Evolutionary conservation across 768 basidiomycete species (phyloP), one percentile per base, ranked within the genome.

Genomic region (Panellus pusillus): DNA sequence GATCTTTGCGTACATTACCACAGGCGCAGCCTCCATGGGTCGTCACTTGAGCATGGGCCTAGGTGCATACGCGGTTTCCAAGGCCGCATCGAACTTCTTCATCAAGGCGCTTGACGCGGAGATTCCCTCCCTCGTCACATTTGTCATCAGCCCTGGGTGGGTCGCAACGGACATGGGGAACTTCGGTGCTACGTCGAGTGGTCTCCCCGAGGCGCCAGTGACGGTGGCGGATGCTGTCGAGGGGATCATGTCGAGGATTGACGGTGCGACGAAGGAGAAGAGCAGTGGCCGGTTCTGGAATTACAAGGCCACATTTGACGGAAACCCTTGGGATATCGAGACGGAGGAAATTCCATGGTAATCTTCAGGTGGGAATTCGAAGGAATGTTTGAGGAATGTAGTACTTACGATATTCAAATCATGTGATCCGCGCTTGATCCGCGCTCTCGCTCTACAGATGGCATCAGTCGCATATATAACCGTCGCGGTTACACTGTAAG

Each of bases 1-100:
- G 29, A 37, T 40, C 36, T 41, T 43, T 35, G 32, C 42, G 8
- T 12, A 29, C 44, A 24, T 43, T 6, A 40, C 48, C 4, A 41
- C 13, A 11, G 54, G 15, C 6, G 38, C 19, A 3, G 43, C 15
- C 24, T 37, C 49, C 38, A 12, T 39, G 15, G 28, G 9, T 2
- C 36, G 35, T 9, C 14, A 17, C 36, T n/a, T 41, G 27, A n/a
- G 9, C 36, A 29, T 50, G 17, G 6, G 9, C 9, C 17, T n/a
- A 9, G 14, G 13, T n/a, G 15, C 37, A 13, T 50, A 50, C 39
- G 20, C 54, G 41, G 6, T 41, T 35, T 50, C 49, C 35, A 50
- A 50, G 39, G 49, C 49, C 24, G 49, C 49, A 27, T 9, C 38
- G 9, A 50, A 50, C 38, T 50, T 38, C 20, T 9, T 50, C n/a